phyloP scores from a whole-genome alignment of 768 basidiomycete species.

The Suillus occidentalis region DNA sequence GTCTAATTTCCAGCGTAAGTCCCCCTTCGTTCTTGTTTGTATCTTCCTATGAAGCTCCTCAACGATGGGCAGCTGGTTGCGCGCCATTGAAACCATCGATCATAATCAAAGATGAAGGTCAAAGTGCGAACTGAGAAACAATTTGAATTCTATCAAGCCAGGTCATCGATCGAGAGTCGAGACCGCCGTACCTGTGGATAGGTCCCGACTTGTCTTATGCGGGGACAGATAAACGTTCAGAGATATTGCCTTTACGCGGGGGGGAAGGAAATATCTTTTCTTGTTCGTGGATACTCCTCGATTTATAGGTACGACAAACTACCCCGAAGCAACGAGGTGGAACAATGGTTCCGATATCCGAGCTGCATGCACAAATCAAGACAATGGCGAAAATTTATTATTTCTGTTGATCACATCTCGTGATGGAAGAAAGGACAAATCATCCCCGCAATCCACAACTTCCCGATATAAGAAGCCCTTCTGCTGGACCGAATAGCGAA shows the following conservation, averaged over 20 bases:
- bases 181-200: conserved; percentile 25
- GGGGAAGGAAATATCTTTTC: conserved; percentile 18
- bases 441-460: not conserved
- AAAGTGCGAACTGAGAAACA: conserved; percentile 1
- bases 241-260: conserved; percentile 8
- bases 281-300: conserved; percentile 7
- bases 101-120: not conserved
- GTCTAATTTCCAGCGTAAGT: not conserved
- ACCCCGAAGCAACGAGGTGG: conserved; percentile 11
- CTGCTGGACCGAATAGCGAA: not conserved
- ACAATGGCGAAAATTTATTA: not conserved
- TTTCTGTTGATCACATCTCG: conserved; percentile 1
- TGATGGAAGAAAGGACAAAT: not conserved
- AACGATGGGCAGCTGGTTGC: not conserved
- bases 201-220: conserved; percentile 11
- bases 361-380: conserved; percentile 6
- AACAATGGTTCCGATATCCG: conserved; percentile 13
- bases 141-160: conserved; percentile 3
- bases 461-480: not conserved
- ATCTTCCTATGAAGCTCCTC: not conserved
- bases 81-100: conserved; percentile 2
- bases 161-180: conserved; percentile 24
- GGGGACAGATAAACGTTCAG: conserved; percentile 11
- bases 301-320: conserved; percentile 15
- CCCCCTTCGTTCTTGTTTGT: not conserved